Conservation (phyloP, 176 grass and related monocot species). For the barley (Hordeum vulgare) region DNA sequence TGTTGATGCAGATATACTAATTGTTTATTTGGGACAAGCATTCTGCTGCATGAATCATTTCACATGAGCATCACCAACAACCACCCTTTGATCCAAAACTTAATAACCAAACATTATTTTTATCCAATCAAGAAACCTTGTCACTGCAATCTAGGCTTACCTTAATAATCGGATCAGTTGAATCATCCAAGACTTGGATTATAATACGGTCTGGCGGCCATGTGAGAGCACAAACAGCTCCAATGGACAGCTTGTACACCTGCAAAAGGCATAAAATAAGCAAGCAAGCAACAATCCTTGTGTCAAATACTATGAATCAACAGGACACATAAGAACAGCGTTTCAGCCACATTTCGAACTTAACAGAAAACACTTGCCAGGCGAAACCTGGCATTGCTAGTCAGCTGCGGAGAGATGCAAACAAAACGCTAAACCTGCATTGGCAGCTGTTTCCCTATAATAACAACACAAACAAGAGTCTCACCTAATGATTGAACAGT, state of each 20-base stretch:
- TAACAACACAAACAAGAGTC: not conserved
- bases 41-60: not conserved
- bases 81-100: not conserved
- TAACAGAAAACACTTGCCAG: not conserved
- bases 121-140: constrained; percentile 1
- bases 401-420: not conserved
- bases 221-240: constrained; percentile 57
- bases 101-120: not conserved
- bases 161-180: constrained; percentile 62
- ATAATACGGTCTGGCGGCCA: constrained; percentile 69
- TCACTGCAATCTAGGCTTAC: constrained; percentile 35
- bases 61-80: not conserved
- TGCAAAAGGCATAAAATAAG: constrained; percentile 24
- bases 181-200: constrained; percentile 79
- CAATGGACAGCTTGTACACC: constrained; percentile 71
- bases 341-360: not conserved
- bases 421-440: not conserved
- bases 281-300: not conserved
- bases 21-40: not conserved
- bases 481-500: not conserved
- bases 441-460: not conserved
- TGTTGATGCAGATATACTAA: not conserved
- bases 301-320: not conserved
- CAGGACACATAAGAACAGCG: not conserved
- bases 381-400: not conserved